These are phyloP conservation scores for Elsinoe arachidis DNA, from an alignment of 2,329 filamentous ascomycete genomes.

Conservation along the genomic window DNA sequence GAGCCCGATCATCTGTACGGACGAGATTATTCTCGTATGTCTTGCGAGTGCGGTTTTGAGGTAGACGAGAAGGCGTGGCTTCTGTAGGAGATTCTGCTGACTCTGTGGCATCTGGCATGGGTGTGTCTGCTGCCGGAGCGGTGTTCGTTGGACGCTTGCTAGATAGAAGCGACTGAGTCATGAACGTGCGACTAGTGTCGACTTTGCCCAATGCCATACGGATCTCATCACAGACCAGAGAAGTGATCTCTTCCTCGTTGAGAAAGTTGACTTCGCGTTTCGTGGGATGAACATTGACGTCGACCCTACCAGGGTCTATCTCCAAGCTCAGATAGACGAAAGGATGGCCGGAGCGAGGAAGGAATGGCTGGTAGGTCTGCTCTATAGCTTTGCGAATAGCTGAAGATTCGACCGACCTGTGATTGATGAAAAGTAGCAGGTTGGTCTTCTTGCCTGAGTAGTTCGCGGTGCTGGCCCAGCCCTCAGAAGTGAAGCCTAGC, in stretches of 20 bases:
- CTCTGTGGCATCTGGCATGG: constrained; percentile 26
- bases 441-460: constrained; percentile 86
- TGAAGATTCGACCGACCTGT: constrained; percentile 83
- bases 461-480: constrained; percentile 85
- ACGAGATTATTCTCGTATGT: constrained; percentile 81
- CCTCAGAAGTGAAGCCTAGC: constrained; percentile 75
- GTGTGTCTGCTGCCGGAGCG: constrained; percentile 18
- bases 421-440: constrained; percentile 89
- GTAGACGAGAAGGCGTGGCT: constrained; percentile 25
- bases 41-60: constrained; percentile 34
- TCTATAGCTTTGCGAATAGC: constrained; percentile 84
- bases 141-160: constrained; percentile 36
- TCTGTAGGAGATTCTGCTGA: constrained; percentile 29
- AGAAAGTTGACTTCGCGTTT: constrained; percentile 96
- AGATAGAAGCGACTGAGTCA: constrained; percentile 83
- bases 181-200: constrained; percentile 87
- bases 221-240: constrained; percentile 73
- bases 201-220: constrained; percentile 71
- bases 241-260: constrained; percentile 93
- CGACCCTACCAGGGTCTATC: constrained; percentile 83
- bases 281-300: constrained; percentile 96
- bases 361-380: constrained; percentile 75
- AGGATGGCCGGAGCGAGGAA: constrained; percentile 89
- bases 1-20: constrained; percentile 75
- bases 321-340: constrained; percentile 89